These are phyloP conservation scores for Dioszegia hungarica DNA, from an alignment of 768 basidiomycete genomes.

Conservation along the genomic window DNA sequence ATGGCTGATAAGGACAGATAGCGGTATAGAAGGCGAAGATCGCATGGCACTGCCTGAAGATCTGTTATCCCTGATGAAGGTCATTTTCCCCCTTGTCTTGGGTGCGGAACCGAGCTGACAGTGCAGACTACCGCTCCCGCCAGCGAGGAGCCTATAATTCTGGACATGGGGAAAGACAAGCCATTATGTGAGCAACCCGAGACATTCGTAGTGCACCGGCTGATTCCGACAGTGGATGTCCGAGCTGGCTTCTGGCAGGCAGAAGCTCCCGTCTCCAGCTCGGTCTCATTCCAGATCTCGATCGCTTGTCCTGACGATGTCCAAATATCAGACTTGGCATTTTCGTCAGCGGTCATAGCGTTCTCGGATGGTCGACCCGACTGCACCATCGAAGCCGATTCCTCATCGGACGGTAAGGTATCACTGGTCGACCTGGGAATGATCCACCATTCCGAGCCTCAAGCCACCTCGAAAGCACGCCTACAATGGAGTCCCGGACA, in stretches of 20 bases:
- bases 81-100: slow-evolving; percentile 34
- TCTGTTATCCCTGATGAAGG: slow-evolving; percentile 67
- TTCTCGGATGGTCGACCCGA: slow-evolving; percentile 58
- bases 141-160: slow-evolving; percentile 55
- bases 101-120: background rate
- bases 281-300: slow-evolving; percentile 69
- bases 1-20: slow-evolving; percentile 1
- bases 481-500: slow-evolving; percentile 61
- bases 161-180: slow-evolving; percentile 53
- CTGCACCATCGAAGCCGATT: slow-evolving; percentile 35
- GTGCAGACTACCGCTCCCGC: slow-evolving; percentile 67
- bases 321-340: slow-evolving; percentile 58
- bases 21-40: slow-evolving; percentile 32
- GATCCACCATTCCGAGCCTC: slow-evolving; percentile 18
- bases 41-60: slow-evolving; percentile 59
- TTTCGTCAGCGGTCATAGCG: slow-evolving; percentile 59
- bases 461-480: slow-evolving; percentile 48
- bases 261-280: slow-evolving; percentile 59
- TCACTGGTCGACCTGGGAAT: slow-evolving; percentile 50
- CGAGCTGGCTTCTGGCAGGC: slow-evolving; percentile 67
- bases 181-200: slow-evolving; percentile 49
- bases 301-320: slow-evolving; percentile 57
- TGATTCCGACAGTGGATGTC: slow-evolving; percentile 57
- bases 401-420: background rate
- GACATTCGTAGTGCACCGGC: slow-evolving; percentile 52